These are phyloP conservation scores for Lyophyllum shimeji DNA, from an alignment of 768 basidiomycete species.

Conservation along the genomic window DNA sequence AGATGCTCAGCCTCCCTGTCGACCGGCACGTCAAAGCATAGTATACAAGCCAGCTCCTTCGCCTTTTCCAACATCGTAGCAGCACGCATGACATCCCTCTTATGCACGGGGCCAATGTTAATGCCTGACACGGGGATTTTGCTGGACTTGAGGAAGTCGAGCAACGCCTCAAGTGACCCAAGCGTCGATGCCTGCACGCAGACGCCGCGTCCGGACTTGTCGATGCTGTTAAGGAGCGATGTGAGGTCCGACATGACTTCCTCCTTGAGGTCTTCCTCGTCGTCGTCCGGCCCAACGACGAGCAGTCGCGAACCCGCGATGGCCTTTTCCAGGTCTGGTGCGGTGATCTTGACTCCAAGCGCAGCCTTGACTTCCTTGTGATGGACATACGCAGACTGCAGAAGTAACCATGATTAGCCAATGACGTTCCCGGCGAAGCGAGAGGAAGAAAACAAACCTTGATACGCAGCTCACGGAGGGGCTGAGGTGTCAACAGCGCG, in stretches of 20 bases:
- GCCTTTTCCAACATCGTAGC: conserved; percentile 95
- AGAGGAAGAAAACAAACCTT: conserved; percentile 56
- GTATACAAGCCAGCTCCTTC: conserved; percentile 91
- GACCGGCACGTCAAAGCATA: conserved; percentile 94
- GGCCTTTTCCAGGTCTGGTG: conserved; percentile 95
- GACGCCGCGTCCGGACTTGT: conserved; percentile 95
- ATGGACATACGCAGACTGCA: conserved; percentile 91
- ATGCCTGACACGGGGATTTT: conserved; percentile 98
- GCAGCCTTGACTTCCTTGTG: conserved; percentile 98
- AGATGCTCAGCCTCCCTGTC: conserved; percentile 91
- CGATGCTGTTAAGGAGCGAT: conserved; percentile 82
- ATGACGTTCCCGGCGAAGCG: neutral
- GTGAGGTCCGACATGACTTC: conserved; percentile 97
- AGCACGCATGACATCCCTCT: conserved; percentile 90
- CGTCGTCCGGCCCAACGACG: conserved; percentile 92
- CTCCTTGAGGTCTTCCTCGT: conserved; percentile 92
- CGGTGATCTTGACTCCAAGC: conserved; percentile 92
- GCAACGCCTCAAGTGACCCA: conserved; percentile 92
- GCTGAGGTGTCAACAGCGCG: conserved; percentile 94
- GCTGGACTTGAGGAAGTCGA: conserved; percentile 92
- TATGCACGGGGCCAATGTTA: conserved; percentile 96
- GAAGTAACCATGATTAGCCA: conserved; percentile 11
- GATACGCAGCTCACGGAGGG: conserved; percentile 90
- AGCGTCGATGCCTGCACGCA: conserved; percentile 97
- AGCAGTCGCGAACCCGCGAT: conserved; percentile 95